phyloP scores from a whole-genome alignment of 176 grass and related monocot species.

The Zea luxurians region DNA sequence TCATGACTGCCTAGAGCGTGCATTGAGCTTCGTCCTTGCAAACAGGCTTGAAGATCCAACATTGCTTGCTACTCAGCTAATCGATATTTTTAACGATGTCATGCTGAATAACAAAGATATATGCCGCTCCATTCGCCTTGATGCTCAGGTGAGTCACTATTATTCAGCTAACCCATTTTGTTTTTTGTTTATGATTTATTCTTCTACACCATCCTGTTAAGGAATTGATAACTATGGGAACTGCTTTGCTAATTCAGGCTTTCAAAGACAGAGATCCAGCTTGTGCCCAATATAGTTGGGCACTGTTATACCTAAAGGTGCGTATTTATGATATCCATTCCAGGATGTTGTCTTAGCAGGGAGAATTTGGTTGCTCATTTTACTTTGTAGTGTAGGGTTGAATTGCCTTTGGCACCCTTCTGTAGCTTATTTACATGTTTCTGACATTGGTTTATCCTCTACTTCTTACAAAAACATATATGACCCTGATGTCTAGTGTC shows the following conservation, averaged over 20 bases:
- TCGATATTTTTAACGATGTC: slow-evolving; percentile 94
- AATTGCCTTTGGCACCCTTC: not conserved
- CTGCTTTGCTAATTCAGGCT: slow-evolving; percentile 55
- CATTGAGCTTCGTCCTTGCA: slow-evolving; percentile 83
- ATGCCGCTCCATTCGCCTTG: slow-evolving; percentile 77
- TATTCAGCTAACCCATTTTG: slow-evolving; percentile 12
- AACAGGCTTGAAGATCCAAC: slow-evolving; percentile 94
- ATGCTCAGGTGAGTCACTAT: slow-evolving; percentile 73
- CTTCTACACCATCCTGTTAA: slow-evolving; percentile 25
- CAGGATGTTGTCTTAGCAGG: not conserved
- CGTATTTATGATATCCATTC: not conserved
- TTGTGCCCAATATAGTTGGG: slow-evolving; percentile 93
- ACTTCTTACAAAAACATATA: not conserved
- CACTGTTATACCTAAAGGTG: slow-evolving; percentile 93
- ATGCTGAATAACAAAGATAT: slow-evolving; percentile 84
- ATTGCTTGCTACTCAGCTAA: slow-evolving; percentile 89
- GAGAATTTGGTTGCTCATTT: not conserved
- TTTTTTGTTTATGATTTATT: slow-evolving; percentile 22
- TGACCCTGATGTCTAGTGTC: not conserved
- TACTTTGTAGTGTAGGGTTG: slow-evolving; percentile 1
- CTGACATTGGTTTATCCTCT: not conserved
- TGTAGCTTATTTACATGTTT: not conserved
- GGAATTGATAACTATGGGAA: slow-evolving; percentile 16
- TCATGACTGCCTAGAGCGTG: slow-evolving; percentile 78
- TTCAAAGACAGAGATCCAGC: slow-evolving; percentile 98